Conservation (phyloP, 208 protist genomes). For the Wallacemonas sp. region DNA sequence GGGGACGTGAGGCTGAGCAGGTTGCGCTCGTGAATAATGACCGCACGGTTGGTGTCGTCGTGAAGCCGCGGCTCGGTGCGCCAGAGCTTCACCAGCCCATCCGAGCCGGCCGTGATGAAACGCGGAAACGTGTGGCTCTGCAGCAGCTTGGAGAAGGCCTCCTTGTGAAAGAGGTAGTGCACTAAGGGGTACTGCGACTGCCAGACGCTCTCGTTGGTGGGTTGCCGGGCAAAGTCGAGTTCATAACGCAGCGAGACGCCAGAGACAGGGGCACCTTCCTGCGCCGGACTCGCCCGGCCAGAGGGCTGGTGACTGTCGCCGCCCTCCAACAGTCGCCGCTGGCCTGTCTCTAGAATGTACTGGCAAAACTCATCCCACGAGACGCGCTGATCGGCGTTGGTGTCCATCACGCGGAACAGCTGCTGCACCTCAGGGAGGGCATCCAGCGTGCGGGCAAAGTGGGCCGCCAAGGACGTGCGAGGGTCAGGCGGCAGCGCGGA, state of each 20-base stretch:
- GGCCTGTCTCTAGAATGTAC: constrained; percentile 46
- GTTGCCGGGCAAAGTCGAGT: constrained; percentile 37
- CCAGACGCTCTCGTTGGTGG: constrained; percentile 66
- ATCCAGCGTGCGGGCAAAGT: not conserved
- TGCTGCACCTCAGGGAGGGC: constrained; percentile 21
- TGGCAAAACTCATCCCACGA: constrained; percentile 68
- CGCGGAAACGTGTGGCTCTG: constrained; percentile 44
- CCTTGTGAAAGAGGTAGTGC: constrained; percentile 75
- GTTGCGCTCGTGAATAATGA: constrained; percentile 78
- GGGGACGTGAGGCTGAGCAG: constrained; percentile 55
- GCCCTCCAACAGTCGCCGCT: constrained; percentile 15
- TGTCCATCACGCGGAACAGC: constrained; percentile 71
- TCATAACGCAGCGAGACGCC: constrained; percentile 3
- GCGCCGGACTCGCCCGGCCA: not conserved
- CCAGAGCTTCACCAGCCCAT: constrained; percentile 90
- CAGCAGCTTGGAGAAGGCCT: constrained; percentile 65
- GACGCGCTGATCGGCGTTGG: constrained; percentile 53
- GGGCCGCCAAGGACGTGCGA: not conserved
- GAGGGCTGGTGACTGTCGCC: not conserved
- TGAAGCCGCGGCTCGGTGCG: constrained; percentile 54
- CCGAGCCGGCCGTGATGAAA: constrained; percentile 69
- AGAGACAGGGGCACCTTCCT: not conserved
- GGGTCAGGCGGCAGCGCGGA: not conserved
- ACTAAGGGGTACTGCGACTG: constrained; percentile 66
- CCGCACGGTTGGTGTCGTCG: constrained; percentile 31